A percentile compares a stretch with the other conserved stretches of the same genome.
Conservation (phyloP, 2,329 filamentous ascomycete species). For the Aspergillus viridinutans region DNA sequence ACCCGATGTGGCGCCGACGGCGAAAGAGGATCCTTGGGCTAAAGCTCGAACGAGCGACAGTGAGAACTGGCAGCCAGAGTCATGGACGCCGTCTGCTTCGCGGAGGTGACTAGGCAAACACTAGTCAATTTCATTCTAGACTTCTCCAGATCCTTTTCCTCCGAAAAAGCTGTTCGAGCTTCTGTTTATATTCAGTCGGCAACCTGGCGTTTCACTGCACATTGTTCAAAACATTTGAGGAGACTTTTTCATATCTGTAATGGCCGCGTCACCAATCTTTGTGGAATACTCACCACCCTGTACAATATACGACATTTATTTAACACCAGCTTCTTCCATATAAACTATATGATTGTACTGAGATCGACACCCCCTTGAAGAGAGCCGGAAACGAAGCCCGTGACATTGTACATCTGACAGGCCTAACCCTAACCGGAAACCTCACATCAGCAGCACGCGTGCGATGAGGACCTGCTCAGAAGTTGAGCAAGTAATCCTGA, state of each 20-base stretch:
- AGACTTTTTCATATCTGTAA: neutral
- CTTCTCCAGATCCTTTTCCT: neutral
- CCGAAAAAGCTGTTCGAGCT: neutral
- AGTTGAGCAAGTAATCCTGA: neutral
- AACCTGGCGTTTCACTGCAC: neutral
- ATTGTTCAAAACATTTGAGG: neutral
- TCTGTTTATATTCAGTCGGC: neutral
- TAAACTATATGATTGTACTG: neutral
- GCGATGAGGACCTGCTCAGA: neutral
- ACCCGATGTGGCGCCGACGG: slow-evolving; percentile 16
- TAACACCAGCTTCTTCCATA: neutral
- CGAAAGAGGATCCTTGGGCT: slow-evolving; percentile 54
- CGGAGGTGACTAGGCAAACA: slow-evolving; percentile 27
- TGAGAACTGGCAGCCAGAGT: slow-evolving; percentile 63
- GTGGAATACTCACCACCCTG: neutral
- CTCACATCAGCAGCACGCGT: too few relatives aligned
- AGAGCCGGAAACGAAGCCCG: neutral
- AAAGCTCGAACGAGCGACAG: slow-evolving; percentile 52
- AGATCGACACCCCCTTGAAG: neutral
- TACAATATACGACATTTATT: neutral
- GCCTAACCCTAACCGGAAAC: neutral
- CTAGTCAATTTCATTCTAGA: neutral
- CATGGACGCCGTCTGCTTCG: slow-evolving; percentile 54
- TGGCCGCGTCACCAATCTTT: neutral
- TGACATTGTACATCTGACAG: neutral